Base-by-base conservation (phyloP, 305 asterid genomes). In the Rubia balearica region DNA sequence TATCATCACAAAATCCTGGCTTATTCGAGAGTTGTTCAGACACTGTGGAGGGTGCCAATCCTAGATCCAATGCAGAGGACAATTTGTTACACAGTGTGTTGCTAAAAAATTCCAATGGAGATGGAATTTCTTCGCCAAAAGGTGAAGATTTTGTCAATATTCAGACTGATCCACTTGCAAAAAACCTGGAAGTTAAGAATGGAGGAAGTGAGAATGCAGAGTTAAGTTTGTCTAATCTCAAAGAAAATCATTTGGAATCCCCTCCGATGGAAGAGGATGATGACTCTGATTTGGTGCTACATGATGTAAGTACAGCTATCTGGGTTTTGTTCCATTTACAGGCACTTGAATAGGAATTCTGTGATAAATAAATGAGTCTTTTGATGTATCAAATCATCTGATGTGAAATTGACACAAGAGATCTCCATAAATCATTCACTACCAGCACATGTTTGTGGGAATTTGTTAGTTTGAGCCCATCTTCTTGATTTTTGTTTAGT, bases 221-320 rank as follows among this genome's bases (percentile, higher is more conserved):
- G 46, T 14, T 46, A 24, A 59, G 42, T 56, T 21, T 65, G 10
- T 61, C 75, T 74, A 70, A 71, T 71, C 53, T 68, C 63, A 68
- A 70, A 48, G 77, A 61, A 48, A 78, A 67, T 72, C 64, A 66
- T 65, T n/a, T 55, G 59, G 75, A 81, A 74, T 74, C 71, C 51
- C 87, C 74, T 43, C 75, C 80, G 21, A 42, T 73, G 76, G 89
- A 83, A 53, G 96, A 82, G 80, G 80, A 82, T 43, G 96, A 82
- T 64, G 96, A 85, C 79, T 89, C 95, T 10, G 98, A 94, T 74
- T 76, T 91, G 80, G 86, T 83, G 85, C 96, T 84, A 82, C 91
- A 86, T 49, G 98, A 94, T 88, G 98, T 94, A 77, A 83, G 86
- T 77, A 80, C 81, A 85, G 80, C 77, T 71, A 57, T 51, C 78